Conservation (phyloP, 306 rosid genomes). For the Phaseolus lunatus region DNA sequence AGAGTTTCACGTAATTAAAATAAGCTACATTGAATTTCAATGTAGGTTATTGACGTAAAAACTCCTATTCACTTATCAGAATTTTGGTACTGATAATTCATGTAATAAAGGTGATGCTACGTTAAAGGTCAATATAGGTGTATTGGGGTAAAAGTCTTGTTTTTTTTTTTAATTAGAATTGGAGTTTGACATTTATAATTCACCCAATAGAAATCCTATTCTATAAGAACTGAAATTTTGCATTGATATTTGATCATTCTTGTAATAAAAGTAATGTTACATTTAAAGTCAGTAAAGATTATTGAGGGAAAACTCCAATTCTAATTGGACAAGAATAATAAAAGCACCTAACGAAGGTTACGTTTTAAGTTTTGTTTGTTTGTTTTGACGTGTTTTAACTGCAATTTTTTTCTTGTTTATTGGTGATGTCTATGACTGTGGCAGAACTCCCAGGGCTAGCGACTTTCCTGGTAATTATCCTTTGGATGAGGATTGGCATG, state of each 20-base stretch:
- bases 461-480: slow-evolving; percentile 70
- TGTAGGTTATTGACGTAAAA: no score
- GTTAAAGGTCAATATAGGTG: no score
- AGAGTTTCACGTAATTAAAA: not conserved
- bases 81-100: no score
- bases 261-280: not conserved
- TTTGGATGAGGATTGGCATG: slow-evolving; percentile 83
- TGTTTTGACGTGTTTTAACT: not conserved
- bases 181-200: not conserved
- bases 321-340: not conserved
- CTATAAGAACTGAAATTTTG: no score
- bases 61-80: no score
- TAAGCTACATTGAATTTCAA: not conserved
- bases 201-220: no score
- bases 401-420: not conserved
- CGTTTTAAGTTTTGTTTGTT: not conserved
- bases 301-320: not conserved
- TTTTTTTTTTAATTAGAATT: not conserved
- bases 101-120: no score
- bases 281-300: not conserved
- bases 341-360: not conserved
- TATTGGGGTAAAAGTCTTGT: no score
- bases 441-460: slow-evolving; percentile 66
- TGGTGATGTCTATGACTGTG: not conserved
- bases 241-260: no score